Conservation (phyloP, 2,329 filamentous ascomycete species). For the Pseudogymnoascus sp. region DNA sequence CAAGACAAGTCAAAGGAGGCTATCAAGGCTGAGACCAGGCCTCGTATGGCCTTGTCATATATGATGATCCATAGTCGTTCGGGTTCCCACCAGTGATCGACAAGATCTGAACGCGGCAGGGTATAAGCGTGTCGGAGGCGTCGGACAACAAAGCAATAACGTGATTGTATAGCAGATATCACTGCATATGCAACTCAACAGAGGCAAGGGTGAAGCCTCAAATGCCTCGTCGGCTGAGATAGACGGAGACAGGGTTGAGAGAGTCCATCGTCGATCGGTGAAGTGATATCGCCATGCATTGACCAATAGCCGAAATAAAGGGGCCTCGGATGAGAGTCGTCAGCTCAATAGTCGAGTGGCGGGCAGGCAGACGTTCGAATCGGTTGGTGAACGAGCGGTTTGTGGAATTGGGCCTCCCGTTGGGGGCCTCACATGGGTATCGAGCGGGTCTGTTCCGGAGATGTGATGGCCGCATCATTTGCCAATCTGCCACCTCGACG, state of each 20-base stretch:
- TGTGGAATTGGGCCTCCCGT: conserved; percentile 4
- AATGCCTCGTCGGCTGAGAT: conserved; percentile 1
- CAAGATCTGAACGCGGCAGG: conserved; percentile 2
- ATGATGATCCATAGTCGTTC: neutral
- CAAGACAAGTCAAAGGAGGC: neutral
- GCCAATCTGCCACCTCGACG: neutral
- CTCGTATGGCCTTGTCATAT: conserved; percentile 1
- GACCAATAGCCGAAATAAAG: conserved; percentile 1
- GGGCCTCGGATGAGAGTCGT: neutral
- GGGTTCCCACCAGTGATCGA: conserved; percentile 1
- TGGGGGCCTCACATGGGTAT: conserved; percentile 1
- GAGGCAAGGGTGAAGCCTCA: neutral
- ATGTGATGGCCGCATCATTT: neutral
- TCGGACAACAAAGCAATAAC: conserved; percentile 9
- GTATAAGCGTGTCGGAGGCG: conserved; percentile 3
- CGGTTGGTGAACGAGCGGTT: neutral
- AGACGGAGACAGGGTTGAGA: neutral
- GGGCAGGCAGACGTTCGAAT: neutral
- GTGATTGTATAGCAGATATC: conserved; percentile 6
- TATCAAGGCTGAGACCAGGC: neutral
- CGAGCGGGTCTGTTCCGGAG: conserved; percentile 3
- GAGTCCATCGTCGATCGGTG: neutral
- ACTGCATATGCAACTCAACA: conserved; percentile 4
- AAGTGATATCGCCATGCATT: conserved; percentile 6
- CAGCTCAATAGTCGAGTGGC: neutral